Base-by-base conservation (phyloP, 768 basidiomycete genomes). In the Hericium alpestre region DNA sequence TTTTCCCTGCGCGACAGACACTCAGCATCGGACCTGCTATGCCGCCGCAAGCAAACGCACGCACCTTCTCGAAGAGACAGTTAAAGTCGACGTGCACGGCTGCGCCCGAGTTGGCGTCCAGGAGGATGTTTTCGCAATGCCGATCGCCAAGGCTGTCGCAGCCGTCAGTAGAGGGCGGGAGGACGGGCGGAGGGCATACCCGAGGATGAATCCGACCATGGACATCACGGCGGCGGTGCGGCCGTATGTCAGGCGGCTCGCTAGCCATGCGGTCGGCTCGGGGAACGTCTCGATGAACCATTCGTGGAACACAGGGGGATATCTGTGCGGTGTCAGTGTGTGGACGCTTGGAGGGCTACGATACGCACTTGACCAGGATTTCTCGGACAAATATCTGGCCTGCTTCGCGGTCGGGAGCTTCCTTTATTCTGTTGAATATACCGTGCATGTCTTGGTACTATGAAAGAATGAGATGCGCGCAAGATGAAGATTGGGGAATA, bases 211-310 rank as follows among this genome's bases (percentile, higher is more conserved):
- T 11, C 96, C 96, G 20, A 98, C 90, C 90, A 99, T 98, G 1
- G 90, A 96, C 87, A 96, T 98, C 55, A 98, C 96, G 0, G 95
- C 96, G 0, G 89, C 81, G 0, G 95, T 96, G 46, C 95, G 79
- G 4, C 81, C 85, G 66, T 94, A 99, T 1, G 82, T 76, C 63
- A 91, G 69, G n/a, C 95, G 83, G 67, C 89, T 89, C 1, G 86
- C 80, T 15, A 98, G 78, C 96, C 96, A 99, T 0, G 90, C 88
- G 0, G 89, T 86, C 0, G 96, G 96, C 64, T 99, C 96, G 0
- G 96, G 94, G 72, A 98, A 98, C 0, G 88, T 94, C 67, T 93
- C 90, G 38, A 95, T 71, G 69, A 99, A 98, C 96, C 96, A 99
- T 62, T 96, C 90, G 62, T 95, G 90, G 66, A 99, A 93, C 12